A percentile compares a stretch with the other conserved stretches of the same genome.
These are phyloP conservation scores for Lycium ferocissimum DNA, from an alignment of 257 asterid genomes.

Conservation along the genomic window DNA sequence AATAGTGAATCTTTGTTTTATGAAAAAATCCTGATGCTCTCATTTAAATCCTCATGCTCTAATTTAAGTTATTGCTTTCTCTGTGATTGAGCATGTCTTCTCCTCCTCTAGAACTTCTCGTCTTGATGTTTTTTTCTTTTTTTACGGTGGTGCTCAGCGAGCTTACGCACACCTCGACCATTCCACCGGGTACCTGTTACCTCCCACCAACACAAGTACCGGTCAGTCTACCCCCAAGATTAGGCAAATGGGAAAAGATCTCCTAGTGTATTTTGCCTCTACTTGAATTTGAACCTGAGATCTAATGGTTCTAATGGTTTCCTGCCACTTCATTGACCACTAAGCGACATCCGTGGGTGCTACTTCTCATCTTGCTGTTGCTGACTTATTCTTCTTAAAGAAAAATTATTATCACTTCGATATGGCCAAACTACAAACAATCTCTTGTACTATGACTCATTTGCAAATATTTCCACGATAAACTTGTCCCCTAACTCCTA, in stretches of 20 bases:
- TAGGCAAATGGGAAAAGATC: neutral
- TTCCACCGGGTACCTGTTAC: neutral
- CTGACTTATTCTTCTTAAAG: neutral
- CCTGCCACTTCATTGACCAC: neutral
- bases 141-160: neutral
- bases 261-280: neutral
- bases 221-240: neutral
- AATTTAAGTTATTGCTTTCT: neutral
- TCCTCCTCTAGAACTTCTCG: constrained; percentile 11
- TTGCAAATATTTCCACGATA: neutral
- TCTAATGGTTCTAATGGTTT: neutral
- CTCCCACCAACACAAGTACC: neutral
- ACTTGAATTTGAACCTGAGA: neutral
- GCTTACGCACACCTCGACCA: neutral
- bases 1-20: neutral
- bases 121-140: neutral
- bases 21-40: neutral
- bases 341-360: neutral
- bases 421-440: neutral
- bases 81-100: neutral
- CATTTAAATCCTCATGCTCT: neutral
- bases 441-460: neutral
- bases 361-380: neutral
- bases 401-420: neutral
- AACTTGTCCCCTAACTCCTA: neutral